A percentile compares a stretch with the other conserved stretches of the same genome.
These are phyloP conservation scores for Epichloe typhina DNA, from an alignment of 2,329 filamentous ascomycete species.

Conservation along the genomic window DNA sequence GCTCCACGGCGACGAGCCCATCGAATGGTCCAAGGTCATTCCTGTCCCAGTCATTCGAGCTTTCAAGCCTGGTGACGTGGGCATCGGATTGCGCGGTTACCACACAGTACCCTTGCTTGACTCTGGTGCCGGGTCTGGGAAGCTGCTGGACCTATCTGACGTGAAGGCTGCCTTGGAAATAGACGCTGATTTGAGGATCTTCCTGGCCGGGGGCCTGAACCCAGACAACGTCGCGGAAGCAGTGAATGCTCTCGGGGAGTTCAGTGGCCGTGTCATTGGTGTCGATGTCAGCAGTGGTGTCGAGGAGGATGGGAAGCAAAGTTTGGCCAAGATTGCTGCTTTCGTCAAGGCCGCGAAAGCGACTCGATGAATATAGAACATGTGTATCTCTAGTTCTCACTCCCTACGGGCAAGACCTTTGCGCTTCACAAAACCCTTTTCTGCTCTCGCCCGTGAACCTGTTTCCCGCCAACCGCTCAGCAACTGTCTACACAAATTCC, in stretches of 20 bases:
- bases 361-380: slow-evolving; percentile 26
- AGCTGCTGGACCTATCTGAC: slow-evolving; percentile 57
- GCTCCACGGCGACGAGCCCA: slow-evolving; percentile 78
- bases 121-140: slow-evolving; percentile 72
- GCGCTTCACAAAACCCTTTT: not conserved
- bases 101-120: slow-evolving; percentile 78
- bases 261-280: slow-evolving; percentile 53
- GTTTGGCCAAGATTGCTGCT: slow-evolving; percentile 61
- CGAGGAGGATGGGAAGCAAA: slow-evolving; percentile 71
- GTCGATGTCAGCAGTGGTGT: slow-evolving; percentile 95
- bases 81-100: slow-evolving; percentile 61
- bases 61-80: slow-evolving; percentile 66
- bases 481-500: not conserved
- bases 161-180: slow-evolving; percentile 53
- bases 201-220: slow-evolving; percentile 76
- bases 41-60: slow-evolving; percentile 83
- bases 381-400: no score
- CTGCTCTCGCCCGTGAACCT: not conserved
- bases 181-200: slow-evolving; percentile 57
- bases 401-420: not conserved
- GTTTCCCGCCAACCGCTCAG: not conserved
- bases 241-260: slow-evolving; percentile 48
- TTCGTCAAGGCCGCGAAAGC: slow-evolving; percentile 68
- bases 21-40: slow-evolving; percentile 83
- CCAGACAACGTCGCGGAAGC: slow-evolving; percentile 63